Conservation (phyloP, 2,329 filamentous ascomycete genomes). For the Cladosporium velox region DNA sequence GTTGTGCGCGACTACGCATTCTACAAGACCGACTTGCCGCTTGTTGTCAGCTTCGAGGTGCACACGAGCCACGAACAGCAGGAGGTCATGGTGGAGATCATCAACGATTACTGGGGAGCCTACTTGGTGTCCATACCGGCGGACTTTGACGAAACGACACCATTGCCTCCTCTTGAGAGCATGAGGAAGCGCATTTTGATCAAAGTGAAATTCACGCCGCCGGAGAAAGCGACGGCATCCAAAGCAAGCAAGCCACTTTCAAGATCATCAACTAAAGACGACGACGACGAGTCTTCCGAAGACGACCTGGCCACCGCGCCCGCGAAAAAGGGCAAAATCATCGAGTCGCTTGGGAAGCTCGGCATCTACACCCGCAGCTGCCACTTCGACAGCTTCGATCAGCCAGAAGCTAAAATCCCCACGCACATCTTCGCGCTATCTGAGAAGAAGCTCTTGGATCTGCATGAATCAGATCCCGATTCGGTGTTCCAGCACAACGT, state of each 20-base stretch:
- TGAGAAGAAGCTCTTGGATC: conserved; percentile 66
- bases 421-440: conserved; percentile 67
- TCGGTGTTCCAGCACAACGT: conserved; percentile 80
- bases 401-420: conserved; percentile 59
- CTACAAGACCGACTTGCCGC: conserved; percentile 66
- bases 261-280: conserved; percentile 21
- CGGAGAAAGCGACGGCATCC: conserved; percentile 35
- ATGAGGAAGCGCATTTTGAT: conserved; percentile 73
- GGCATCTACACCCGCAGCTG: conserved; percentile 87
- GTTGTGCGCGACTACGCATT: conserved; percentile 81
- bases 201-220: conserved; percentile 52
- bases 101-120: conserved; percentile 82
- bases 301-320: conserved; percentile 43
- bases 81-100: conserved; percentile 88
- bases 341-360: conserved; percentile 69
- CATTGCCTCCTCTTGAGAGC: conserved; percentile 64
- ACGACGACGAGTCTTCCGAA: conserved; percentile 38
- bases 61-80: conserved; percentile 83
- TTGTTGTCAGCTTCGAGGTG: conserved; percentile 92
- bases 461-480: conserved; percentile 56
- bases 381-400: conserved; percentile 72
- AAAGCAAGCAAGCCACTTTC: conserved; percentile 23
- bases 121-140: conserved; percentile 65
- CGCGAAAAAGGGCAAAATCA: conserved; percentile 61
- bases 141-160: conserved; percentile 56